Evolutionary conservation across 2,329 filamentous ascomycete genomes (phyloP).

Genomic region (Nakataea oryzae): DNA sequence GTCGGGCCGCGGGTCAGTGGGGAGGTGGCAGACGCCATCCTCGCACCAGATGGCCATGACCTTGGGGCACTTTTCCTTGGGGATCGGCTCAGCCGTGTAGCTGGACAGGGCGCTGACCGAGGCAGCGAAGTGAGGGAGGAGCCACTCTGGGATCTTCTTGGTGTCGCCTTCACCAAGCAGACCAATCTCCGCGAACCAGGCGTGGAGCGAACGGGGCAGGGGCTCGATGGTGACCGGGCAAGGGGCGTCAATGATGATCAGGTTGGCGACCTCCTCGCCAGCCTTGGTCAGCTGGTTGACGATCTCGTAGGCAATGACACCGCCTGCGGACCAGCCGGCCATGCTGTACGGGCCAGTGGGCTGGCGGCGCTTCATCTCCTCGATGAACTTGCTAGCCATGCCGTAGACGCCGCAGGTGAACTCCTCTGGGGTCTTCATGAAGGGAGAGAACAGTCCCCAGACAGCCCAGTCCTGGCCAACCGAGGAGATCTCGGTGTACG

Average conservation of each 20-base stretch:
- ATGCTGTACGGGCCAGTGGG: constrained; percentile 57
- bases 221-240: constrained; percentile 59
- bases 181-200: constrained; percentile 64
- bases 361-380: constrained; percentile 62
- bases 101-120: constrained; percentile 58
- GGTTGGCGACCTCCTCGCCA: constrained; percentile 45
- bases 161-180: constrained; percentile 54
- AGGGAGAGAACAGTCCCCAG: constrained; percentile 56
- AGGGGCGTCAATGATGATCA: constrained; percentile 57
- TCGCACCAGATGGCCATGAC: constrained; percentile 61
- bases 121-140: constrained; percentile 62
- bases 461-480: constrained; percentile 34
- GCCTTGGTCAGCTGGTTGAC: constrained; percentile 47
- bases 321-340: constrained; percentile 68
- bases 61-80: constrained; percentile 46
- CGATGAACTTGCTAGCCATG: constrained; percentile 53
- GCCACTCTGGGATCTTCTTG: constrained; percentile 58
- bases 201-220: constrained; percentile 51
- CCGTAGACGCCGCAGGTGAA: constrained; percentile 56
- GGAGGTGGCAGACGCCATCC: constrained; percentile 60
- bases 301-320: constrained; percentile 61
- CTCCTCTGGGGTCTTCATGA: constrained; percentile 58
- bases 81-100: constrained; percentile 56
- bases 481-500: constrained; percentile 51
- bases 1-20: constrained; percentile 54